A percentile compares a stretch with the other conserved stretches of the same genome.
These are phyloP conservation scores for Dipteronia dyeriana DNA, from an alignment of 345 rosid species.

Conservation along the genomic window DNA sequence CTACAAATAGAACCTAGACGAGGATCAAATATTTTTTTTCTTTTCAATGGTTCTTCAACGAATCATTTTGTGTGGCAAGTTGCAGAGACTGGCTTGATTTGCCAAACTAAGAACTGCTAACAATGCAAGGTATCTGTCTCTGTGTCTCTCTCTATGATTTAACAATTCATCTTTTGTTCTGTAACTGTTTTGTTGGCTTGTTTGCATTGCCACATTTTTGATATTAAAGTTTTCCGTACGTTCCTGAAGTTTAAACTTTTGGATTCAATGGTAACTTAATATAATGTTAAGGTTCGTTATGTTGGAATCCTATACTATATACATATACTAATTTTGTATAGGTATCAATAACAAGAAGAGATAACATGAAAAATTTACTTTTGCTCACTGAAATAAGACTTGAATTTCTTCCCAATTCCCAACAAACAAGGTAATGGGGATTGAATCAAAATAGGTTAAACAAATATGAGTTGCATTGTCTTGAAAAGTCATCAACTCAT, in stretches of 20 bases:
- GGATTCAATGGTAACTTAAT: no score
- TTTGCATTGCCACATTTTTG: neutral
- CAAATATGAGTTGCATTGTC: neutral
- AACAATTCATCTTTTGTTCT: neutral
- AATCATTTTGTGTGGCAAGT: conserved; percentile 5
- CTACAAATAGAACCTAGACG: conserved; percentile 5
- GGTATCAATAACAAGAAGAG: neutral
- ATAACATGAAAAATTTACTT: neutral
- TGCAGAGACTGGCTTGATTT: conserved; percentile 8
- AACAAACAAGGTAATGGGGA: conserved; percentile 10
- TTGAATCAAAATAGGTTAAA: neutral
- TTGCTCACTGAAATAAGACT: neutral
- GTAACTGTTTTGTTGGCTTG: neutral
- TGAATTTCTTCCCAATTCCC: neutral
- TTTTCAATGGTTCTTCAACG: conserved; percentile 17
- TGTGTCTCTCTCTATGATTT: neutral
- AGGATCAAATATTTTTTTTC: conserved; percentile 1
- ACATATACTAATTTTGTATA: no score
- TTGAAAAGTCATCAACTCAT: neutral
- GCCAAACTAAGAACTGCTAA: neutral
- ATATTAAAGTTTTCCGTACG: no score
- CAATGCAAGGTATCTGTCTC: conserved; percentile 1
- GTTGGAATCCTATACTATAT: no score
- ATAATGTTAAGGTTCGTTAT: no score
- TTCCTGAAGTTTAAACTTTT: no score